Evolutionary conservation across 345 rosid genomes (phyloP).

Genomic region (Rhodamnia argentea): DNA sequence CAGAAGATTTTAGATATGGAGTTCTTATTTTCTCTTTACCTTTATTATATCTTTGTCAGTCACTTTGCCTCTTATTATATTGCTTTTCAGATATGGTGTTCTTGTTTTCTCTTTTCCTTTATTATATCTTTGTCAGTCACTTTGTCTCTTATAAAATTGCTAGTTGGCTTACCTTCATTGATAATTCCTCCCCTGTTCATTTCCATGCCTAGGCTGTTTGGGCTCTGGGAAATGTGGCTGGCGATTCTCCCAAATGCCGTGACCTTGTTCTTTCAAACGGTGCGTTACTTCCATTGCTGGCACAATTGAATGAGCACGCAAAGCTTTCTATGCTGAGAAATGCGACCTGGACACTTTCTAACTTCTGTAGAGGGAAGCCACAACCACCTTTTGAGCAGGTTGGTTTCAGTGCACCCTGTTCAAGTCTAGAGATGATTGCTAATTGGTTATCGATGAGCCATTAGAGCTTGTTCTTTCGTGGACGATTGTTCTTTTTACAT

Average conservation of each 20-base stretch:
- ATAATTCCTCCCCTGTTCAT: not conserved
- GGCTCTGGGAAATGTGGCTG: slow-evolving; percentile 47
- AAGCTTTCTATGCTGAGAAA: slow-evolving; percentile 43
- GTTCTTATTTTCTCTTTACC: not conserved
- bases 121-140: not conserved
- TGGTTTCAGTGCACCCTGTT: not conserved
- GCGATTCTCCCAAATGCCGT: slow-evolving; percentile 41
- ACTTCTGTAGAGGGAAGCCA: slow-evolving; percentile 42
- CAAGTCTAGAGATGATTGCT: not conserved
- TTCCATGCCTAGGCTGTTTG: slow-evolving; percentile 26
- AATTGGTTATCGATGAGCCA: not conserved
- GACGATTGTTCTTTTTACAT: not conserved
- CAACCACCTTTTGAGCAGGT: slow-evolving; percentile 42
- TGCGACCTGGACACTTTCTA: slow-evolving; percentile 42
- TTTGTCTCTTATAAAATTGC: not conserved
- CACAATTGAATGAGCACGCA: slow-evolving; percentile 32
- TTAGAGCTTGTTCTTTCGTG: not conserved
- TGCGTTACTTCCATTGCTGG: slow-evolving; percentile 29
- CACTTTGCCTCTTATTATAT: not conserved
- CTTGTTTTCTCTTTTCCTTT: not conserved
- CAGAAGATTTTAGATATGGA: not conserved
- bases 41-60: not conserved
- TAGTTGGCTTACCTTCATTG: not conserved
- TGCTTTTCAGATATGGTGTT: not conserved
- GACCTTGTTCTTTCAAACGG: slow-evolving; percentile 32